Percentiles rank a stretch among this genome's conserved stretches.
phyloP scores from a whole-genome alignment of 768 basidiomycete species.

The Stropharia rugosoannulata region DNA sequence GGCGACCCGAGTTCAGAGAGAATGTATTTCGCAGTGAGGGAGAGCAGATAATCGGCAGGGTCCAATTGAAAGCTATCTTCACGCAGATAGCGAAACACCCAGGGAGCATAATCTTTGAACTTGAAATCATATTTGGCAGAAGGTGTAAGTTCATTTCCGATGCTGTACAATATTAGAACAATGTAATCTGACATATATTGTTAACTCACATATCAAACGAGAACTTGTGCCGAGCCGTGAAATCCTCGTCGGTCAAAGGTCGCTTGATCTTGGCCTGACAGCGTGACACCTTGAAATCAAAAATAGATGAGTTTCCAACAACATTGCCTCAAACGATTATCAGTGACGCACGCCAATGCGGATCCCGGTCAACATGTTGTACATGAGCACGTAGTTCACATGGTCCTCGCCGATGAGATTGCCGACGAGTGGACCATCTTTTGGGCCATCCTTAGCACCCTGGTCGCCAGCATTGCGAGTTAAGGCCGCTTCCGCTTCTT shows the following conservation, averaged over 20 bases:
- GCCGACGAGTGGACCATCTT: constrained; percentile 76
- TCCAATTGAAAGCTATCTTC: constrained; percentile 95
- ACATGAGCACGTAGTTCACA: constrained; percentile 99
- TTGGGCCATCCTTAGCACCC: constrained; percentile 22
- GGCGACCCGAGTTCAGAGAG: constrained; percentile 97
- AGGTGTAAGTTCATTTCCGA: constrained; percentile 97
- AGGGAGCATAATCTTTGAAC: constrained; percentile 99
- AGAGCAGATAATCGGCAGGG: constrained; percentile 96
- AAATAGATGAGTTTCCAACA: constrained; percentile 12
- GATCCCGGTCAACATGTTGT: constrained; percentile 99
- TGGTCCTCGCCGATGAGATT: constrained; percentile 98
- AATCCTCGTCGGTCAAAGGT: constrained; percentile 83
- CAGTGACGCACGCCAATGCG: constrained; percentile 75
- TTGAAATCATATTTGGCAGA: constrained; percentile 99
- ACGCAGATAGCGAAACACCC: constrained; percentile 94
- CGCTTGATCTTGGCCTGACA: constrained; percentile 95
- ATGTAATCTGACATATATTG: not conserved
- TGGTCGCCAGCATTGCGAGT: constrained; percentile 29
- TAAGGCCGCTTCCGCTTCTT: constrained; percentile 59
- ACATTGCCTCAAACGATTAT: not conserved
- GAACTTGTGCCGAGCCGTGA: constrained; percentile 86
- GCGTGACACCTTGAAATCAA: constrained; percentile 72
- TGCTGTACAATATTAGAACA: constrained; percentile 38
- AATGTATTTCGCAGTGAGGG: constrained; percentile 96
- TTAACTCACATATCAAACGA: constrained; percentile 92